Base-by-base conservation (phyloP, 345 rosid species). In the Citrus inodora region DNA sequence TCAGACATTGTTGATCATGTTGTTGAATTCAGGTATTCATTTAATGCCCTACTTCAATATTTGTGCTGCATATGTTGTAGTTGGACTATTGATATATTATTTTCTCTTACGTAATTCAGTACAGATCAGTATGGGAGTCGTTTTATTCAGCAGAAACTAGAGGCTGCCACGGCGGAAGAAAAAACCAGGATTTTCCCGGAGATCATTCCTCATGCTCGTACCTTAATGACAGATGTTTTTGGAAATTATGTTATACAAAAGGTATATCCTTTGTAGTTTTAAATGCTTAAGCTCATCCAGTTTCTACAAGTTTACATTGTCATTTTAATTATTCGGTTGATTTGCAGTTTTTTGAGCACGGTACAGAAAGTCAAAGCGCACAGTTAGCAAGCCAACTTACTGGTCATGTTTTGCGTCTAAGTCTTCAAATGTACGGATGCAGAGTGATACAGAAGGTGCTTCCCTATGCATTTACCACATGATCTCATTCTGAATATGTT, bases 401-500 rank as follows among this genome's bases (percentile, higher is more conserved):
- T 60, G 99, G 95, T 71, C 95, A 92, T 81, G 98, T 92, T 67
- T 87, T 96, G 86, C 87, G 93, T 80, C 94, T 94, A 51, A 90
- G 97, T 66, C 89, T 96, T 78, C 99, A 96, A 85, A 96, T 96
- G 99, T 96, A 96, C 81, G 98, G 99, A 56, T 96, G 99, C 92
- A 84, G 99, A 88, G 99, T 96, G 81, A 96, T 92, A 83, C 99
- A 96, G 81, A 96, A 94, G 98, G 99, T 96, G 62, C 48, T 73
- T 85, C 81, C 25, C 70, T 63, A 55, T 38, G 32, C 53, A 67
- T 27, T 53, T 71, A 46, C 9, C 17, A 27, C 37, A 46, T n/a
- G 32, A 64, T 63, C 40, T 53, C 46, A 22, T 46, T 67, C 4
- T 37, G 28, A 16, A n/a, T 67, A 24, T 53, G 33, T 30, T 30